Conservation (phyloP, 2,329 filamentous ascomycete species). For the Plectosphaerella cucumerina region DNA sequence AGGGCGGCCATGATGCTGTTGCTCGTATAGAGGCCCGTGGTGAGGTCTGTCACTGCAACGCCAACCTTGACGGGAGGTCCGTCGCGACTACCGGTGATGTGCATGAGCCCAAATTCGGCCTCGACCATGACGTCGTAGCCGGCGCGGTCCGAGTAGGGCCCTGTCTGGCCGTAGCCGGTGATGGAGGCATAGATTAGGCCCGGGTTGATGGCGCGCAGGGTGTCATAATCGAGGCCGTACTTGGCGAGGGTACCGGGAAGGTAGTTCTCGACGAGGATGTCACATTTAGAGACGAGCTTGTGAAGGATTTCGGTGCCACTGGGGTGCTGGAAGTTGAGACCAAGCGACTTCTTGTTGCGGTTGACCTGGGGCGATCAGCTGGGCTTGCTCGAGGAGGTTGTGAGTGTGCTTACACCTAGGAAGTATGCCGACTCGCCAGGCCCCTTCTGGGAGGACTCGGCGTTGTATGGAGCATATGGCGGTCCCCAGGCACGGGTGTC, state of each 20-base stretch:
- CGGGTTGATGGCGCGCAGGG: slow-evolving; percentile 77
- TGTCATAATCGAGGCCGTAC: slow-evolving; percentile 85
- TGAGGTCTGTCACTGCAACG: slow-evolving; percentile 93
- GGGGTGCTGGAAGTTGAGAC: slow-evolving; percentile 82
- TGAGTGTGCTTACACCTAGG: slow-evolving; percentile 59
- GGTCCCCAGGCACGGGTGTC: slow-evolving; percentile 97
- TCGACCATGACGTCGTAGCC: slow-evolving; percentile 99
- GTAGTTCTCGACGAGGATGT: slow-evolving; percentile 96
- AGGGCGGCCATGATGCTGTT: slow-evolving; percentile 95
- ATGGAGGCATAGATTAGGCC: slow-evolving; percentile 90
- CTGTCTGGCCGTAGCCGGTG: slow-evolving; percentile 94
- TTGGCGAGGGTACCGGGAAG: slow-evolving; percentile 85
- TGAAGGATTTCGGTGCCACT: slow-evolving; percentile 84
- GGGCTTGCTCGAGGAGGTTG: not conserved
- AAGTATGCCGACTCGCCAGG: slow-evolving; percentile 96
- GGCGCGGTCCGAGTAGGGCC: slow-evolving; percentile 79
- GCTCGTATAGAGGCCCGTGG: slow-evolving; percentile 89
- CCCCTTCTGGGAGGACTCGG: slow-evolving; percentile 54
- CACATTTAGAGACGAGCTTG: slow-evolving; percentile 75
- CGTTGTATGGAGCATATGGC: slow-evolving; percentile 77
- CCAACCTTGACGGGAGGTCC: slow-evolving; percentile 95
- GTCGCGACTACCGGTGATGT: slow-evolving; percentile 87
- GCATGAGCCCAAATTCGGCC: slow-evolving; percentile 96
- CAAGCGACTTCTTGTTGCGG: slow-evolving; percentile 94
- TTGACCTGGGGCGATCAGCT: slow-evolving; percentile 62